These are phyloP conservation scores for Lactarius trivialis DNA, from an alignment of 768 basidiomycete genomes.

Conservation along the genomic window DNA sequence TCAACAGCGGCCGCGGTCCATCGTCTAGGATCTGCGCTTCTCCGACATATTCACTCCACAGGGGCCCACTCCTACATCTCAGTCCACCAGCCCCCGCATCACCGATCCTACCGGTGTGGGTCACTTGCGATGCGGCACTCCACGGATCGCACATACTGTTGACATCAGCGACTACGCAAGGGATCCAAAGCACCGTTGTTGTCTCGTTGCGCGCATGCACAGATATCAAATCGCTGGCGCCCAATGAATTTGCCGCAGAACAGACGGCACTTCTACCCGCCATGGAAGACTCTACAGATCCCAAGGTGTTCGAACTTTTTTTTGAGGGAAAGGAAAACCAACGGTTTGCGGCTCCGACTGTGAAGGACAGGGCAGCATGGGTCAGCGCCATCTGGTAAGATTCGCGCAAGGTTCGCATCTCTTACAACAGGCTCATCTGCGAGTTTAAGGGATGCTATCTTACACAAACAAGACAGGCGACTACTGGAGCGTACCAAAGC, in stretches of 20 bases:
- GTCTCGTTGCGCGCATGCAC: constrained; percentile 48
- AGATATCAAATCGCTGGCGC: constrained; percentile 55
- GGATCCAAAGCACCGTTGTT: constrained; percentile 37
- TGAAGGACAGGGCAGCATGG: constrained; percentile 64
- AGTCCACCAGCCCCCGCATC: constrained; percentile 28
- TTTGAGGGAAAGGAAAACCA: constrained; percentile 49
- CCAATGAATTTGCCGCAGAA: constrained; percentile 36
- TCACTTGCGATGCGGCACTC: constrained; percentile 37
- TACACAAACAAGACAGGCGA: constrained; percentile 34
- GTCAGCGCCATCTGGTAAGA: constrained; percentile 67
- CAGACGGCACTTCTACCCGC: constrained; percentile 41
- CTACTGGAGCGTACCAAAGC: constrained; percentile 21
- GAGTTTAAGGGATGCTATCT: constrained; percentile 48
- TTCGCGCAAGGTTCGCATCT: neutral
- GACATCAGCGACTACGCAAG: constrained; percentile 39
- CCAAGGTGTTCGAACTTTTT: constrained; percentile 58
- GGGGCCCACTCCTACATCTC: constrained; percentile 47
- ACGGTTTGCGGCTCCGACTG: constrained; percentile 55
- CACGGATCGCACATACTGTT: constrained; percentile 40
- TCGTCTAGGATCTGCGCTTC: constrained; percentile 22
- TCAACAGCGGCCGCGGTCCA: constrained; percentile 3
- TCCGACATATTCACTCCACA: constrained; percentile 19
- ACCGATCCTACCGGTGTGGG: constrained; percentile 42
- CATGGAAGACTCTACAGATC: constrained; percentile 33
- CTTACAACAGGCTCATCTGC: neutral